These are phyloP conservation scores for Cutaneotrichosporon curvatum DNA, from an alignment of 1,284 basidiomycete species.

Conservation along the genomic window DNA sequence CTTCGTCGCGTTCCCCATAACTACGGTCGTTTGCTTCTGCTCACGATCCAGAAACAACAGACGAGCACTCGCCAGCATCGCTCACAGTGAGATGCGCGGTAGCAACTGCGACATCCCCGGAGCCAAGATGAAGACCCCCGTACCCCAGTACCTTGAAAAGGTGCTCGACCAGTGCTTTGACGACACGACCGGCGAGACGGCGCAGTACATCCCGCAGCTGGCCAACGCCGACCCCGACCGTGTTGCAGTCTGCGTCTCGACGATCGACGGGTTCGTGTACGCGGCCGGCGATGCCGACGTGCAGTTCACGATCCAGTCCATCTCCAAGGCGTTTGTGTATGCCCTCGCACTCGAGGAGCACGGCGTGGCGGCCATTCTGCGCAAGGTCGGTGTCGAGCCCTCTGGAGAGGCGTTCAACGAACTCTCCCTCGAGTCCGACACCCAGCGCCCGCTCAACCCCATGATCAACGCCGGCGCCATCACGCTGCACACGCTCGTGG, in stretches of 20 bases:
- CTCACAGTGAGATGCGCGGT: not conserved
- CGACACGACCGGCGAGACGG: slow-evolving; percentile 6
- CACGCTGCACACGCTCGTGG: slow-evolving; percentile 10
- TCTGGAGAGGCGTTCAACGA: slow-evolving; percentile 18
- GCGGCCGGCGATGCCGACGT: slow-evolving; percentile 11
- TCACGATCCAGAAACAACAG: too few species aligned
- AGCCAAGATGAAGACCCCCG: slow-evolving; percentile 6
- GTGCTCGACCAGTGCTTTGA: not conserved
- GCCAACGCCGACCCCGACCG: slow-evolving; percentile 7
- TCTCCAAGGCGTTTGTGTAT: slow-evolving; percentile 20
- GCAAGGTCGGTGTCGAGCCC: slow-evolving; percentile 13
- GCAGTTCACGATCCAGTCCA: slow-evolving; percentile 16
- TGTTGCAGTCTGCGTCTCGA: slow-evolving; percentile 6
- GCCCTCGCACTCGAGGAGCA: slow-evolving; percentile 15
- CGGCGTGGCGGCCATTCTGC: slow-evolving; percentile 5
- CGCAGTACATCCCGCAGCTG: slow-evolving; percentile 17
- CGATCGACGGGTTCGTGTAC: slow-evolving; percentile 15
- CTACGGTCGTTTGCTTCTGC: too few species aligned
- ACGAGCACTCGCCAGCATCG: too few species aligned
- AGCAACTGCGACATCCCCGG: slow-evolving; percentile 2
- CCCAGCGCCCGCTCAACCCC: slow-evolving; percentile 13
- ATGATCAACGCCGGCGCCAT: slow-evolving; percentile 21
- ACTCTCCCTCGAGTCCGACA: slow-evolving; percentile 11
- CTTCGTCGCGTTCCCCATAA: too few species aligned
- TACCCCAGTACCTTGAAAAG: slow-evolving; percentile 6